phyloP scores from a whole-genome alignment of 208 protist species.

The Trypanosomatidae sp. region DNA sequence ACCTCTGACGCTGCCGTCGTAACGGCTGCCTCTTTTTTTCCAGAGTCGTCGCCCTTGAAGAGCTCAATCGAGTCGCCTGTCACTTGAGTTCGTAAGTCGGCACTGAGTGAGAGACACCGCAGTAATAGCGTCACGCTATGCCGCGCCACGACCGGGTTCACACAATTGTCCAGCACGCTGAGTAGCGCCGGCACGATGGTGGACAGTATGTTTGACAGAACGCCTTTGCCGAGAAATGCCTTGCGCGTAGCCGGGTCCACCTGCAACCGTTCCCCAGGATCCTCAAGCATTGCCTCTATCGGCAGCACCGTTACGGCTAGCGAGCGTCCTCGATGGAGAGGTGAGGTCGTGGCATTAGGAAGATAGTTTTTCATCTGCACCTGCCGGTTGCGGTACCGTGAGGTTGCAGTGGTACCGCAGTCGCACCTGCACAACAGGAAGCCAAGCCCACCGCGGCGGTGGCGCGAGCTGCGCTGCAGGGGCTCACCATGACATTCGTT shows the following conservation, averaged over 20 bases:
- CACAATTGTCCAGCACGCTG: conserved; percentile 52
- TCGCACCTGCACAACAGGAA: conserved; percentile 20
- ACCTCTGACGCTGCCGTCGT: background rate
- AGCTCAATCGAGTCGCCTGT: conserved; percentile 20
- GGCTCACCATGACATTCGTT: background rate
- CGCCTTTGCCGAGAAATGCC: conserved; percentile 32
- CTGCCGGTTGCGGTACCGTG: background rate
- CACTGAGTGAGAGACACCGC: conserved; percentile 52
- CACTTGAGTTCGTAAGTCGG: conserved; percentile 35
- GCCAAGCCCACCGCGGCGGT: background rate
- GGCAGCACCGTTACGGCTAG: conserved; percentile 20
- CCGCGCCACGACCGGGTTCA: conserved; percentile 69
- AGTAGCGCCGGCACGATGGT: conserved; percentile 52
- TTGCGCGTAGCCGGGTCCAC: conserved; percentile 26
- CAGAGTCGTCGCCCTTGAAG: background rate
- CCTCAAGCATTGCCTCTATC: conserved; percentile 29
- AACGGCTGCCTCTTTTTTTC: background rate
- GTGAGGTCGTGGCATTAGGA: background rate
- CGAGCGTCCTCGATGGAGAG: background rate
- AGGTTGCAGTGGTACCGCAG: conserved; percentile 2
- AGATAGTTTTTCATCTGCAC: background rate
- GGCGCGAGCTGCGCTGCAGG: background rate
- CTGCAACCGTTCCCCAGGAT: conserved; percentile 29
- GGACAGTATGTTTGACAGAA: conserved; percentile 37
- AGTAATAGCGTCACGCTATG: conserved; percentile 68